Percentiles rank a stretch among this genome's conserved stretches.
Evolutionary conservation across 306 rosid species (phyloP).

Genomic region (Prunus davidiana): DNA sequence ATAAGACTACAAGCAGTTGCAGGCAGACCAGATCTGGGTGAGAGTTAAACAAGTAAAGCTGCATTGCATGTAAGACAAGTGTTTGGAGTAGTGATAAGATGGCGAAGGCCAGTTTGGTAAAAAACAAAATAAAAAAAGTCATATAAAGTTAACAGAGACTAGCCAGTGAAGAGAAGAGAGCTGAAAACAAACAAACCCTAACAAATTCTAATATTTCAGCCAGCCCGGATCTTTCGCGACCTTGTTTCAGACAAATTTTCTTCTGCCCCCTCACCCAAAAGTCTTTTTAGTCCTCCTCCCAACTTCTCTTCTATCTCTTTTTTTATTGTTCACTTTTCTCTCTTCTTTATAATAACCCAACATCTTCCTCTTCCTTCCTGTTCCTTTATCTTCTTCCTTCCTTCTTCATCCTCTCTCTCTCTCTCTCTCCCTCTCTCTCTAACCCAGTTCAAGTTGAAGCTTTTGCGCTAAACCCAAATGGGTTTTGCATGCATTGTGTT

Average conservation of each 20-base stretch:
- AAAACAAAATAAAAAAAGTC: background rate
- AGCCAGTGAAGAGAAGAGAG: background rate
- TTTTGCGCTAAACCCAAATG: background rate
- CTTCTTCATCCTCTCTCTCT: conserved; percentile 6
- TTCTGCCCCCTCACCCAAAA: conserved; percentile 26
- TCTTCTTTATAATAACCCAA: conserved; percentile 27
- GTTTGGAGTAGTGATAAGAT: conserved; percentile 27
- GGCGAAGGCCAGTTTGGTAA: conserved; percentile 28
- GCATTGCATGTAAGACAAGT: conserved; percentile 97
- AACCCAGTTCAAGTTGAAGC: background rate
- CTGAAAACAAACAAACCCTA: conserved; percentile 31
- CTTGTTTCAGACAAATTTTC: conserved; percentile 77
- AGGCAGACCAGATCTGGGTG: conserved; percentile 5
- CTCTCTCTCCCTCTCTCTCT: conserved; percentile 8
- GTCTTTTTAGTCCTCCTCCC: background rate
- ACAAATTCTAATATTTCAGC: conserved; percentile 42
- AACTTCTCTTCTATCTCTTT: background rate
- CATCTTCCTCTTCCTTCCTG: conserved; percentile 4
- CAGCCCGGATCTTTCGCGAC: conserved; percentile 86
- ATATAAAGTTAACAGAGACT: background rate
- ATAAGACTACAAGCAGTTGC: background rate
- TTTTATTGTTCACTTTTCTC: background rate
- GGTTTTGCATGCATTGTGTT: conserved; percentile 54
- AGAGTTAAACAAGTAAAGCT: conserved; percentile 23
- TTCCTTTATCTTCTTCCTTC: background rate